These are phyloP conservation scores for Plasmopara muralis DNA, from an alignment of 352 stramenopile species.

Conservation along the genomic window DNA sequence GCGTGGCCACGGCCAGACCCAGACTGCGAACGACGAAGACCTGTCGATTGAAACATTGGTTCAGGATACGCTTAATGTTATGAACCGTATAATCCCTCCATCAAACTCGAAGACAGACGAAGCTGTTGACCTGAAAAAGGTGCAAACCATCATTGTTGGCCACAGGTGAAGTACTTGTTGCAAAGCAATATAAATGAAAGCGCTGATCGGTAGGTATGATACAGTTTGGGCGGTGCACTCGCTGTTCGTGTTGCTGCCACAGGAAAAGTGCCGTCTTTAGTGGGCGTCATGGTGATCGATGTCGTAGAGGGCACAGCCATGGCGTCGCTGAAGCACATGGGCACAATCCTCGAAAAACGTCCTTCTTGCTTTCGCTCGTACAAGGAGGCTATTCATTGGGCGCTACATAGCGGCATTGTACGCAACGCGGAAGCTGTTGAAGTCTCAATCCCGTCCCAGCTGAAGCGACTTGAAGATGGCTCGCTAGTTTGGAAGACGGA, in stretches of 20 bases:
- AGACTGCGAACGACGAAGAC: conserved; percentile 53
- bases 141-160: conserved; percentile 66
- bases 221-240: conserved; percentile 75
- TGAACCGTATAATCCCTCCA: conserved; percentile 45
- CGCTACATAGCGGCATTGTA: conserved; percentile 63
- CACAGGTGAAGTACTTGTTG: conserved; percentile 50
- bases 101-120: conserved; percentile 9
- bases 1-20: conserved; percentile 65
- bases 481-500: conserved; percentile 72
- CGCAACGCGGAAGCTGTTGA: conserved; percentile 66
- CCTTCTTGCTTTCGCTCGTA: conserved; percentile 55
- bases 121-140: conserved; percentile 21
- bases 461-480: conserved; percentile 41
- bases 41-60: conserved; percentile 71
- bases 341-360: conserved; percentile 64
- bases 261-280: conserved; percentile 49
- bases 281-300: conserved; percentile 84
- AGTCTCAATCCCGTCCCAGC: conserved; percentile 78
- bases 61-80: conserved; percentile 54
- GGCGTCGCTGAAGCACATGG: conserved; percentile 82
- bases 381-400: conserved; percentile 77
- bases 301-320: conserved; percentile 85
- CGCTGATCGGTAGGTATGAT: not conserved
- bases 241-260: conserved; percentile 66
- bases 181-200: not conserved